Evolutionary conservation across 2,329 filamentous ascomycete species (phyloP).

Genomic region (Pseudomassariella vexata): DNA sequence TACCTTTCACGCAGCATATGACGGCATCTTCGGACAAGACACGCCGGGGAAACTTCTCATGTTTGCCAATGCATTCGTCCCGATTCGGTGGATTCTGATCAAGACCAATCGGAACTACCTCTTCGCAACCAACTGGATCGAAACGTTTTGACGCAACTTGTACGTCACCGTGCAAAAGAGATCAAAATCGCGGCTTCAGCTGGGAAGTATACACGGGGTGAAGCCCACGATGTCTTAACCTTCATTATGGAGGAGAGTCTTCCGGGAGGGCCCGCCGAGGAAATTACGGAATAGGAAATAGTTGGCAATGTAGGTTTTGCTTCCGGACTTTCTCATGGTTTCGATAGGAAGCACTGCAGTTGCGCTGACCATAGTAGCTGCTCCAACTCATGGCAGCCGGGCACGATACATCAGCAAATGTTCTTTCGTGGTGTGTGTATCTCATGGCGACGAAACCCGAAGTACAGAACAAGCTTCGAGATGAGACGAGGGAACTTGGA

Average conservation of each 20-base stretch:
- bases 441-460: constrained; percentile 22
- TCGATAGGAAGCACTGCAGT: neutral
- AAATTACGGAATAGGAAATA: constrained; percentile 22
- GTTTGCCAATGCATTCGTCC: constrained; percentile 9
- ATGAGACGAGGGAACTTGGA: constrained; percentile 23
- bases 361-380: constrained; percentile 10
- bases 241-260: constrained; percentile 12
- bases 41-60: constrained; percentile 7
- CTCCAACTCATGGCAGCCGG: constrained; percentile 31
- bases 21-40: constrained; percentile 6
- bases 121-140: constrained; percentile 9
- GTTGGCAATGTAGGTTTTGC: constrained; percentile 12
- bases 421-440: constrained; percentile 27
- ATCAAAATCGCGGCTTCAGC: no score
- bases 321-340: neutral
- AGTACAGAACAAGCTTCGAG: constrained; percentile 25
- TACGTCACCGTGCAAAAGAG: no score
- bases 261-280: constrained; percentile 10
- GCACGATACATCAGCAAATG: constrained; percentile 30
- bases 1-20: constrained; percentile 11
- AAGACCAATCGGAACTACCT: constrained; percentile 10
- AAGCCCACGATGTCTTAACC: constrained; percentile 9
- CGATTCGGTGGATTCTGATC: constrained; percentile 10
- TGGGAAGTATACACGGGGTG: neutral
- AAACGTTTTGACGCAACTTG: no score